Evolutionary conservation across 2,329 filamentous ascomycete species (phyloP).

Genomic region (Sporothrix sp.): DNA sequence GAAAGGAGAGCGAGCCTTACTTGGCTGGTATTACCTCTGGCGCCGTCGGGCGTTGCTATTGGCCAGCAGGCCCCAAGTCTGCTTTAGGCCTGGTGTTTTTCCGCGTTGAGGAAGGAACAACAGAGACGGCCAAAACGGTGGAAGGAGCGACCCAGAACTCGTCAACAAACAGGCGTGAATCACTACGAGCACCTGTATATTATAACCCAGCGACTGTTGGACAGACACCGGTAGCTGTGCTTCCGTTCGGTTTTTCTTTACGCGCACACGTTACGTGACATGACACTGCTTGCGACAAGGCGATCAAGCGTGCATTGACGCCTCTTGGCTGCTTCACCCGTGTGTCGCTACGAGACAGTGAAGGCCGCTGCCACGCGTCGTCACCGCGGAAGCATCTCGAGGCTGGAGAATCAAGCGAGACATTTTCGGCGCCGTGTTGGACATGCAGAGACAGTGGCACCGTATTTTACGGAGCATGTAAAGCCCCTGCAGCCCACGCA

Average conservation of each 20-base stretch:
- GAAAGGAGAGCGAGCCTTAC: background rate
- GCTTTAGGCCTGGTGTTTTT: conserved; percentile 14
- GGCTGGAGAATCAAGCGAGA: no score
- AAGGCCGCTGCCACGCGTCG: background rate
- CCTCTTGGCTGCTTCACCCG: background rate
- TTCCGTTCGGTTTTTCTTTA: background rate
- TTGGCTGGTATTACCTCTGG: background rate
- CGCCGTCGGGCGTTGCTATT: conserved; percentile 11
- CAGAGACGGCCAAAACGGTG: background rate
- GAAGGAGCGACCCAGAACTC: background rate
- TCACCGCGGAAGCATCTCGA: no score
- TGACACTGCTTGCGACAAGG: background rate
- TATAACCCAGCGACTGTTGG: no score
- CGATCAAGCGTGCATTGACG: background rate
- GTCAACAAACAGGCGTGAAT: background rate
- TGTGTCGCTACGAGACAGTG: background rate
- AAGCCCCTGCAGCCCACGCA: no score
- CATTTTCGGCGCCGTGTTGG: no score
- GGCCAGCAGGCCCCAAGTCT: background rate
- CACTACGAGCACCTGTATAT: background rate
- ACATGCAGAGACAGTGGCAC: no score
- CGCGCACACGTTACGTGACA: no score
- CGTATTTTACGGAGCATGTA: no score
- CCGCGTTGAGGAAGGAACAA: background rate
- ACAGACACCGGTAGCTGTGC: no score